Evolutionary conservation across 1,139 yeast genomes (phyloP), one percentile per base, ranked within the genome.

Genomic region (Debaryomyces coudertii): DNA sequence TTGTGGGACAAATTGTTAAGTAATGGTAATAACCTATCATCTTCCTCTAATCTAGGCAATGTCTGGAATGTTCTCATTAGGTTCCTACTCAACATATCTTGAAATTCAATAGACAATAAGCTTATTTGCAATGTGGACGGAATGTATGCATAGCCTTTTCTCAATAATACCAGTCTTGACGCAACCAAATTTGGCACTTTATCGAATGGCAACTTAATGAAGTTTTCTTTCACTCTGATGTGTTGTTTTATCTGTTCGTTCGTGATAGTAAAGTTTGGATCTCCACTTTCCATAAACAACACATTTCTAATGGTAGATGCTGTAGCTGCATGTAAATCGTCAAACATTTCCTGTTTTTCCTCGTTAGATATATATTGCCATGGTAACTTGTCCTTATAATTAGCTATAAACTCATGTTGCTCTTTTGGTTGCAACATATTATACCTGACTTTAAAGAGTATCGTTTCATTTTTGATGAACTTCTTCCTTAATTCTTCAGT

Each of bases 41-140:
- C 97, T 68, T 93, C 98, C 58, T 90, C 97, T 46, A 93, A 71
- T 15, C 95, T 76, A 2, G 97, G 96, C 45, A 92, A 69, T 20
- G 87, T 79, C 56, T 87, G 87, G 56, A 90, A 86, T 0, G 98
- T 89, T 47, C 76, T 71, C 18, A 83, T 66, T 49, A 93, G 71
- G 31, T 83, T 81, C 7, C 68, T 63, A 4, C 65, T 63, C 42
- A 95, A 73, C 44, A 71, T 70, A 12, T 73, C 75, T 43, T 81
- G 72, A 61, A 85, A 92, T 62, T 90, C 97, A 36, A 71, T 73
- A 0, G 85, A 73, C 37, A 93, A 70, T 44, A 89, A 68, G 47
- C 83, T 83, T 52, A 87, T 70, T 63, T 90, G 97, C 60, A 87
- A 81, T 45, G 87, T 80, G 37, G 88, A 83, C 4, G 98, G 97